A percentile compares a stretch with the other conserved stretches of the same genome.
Evolutionary conservation across 2,329 filamentous ascomycete species (phyloP).

Genomic region (Lasiodiplodia gonubiensis): DNA sequence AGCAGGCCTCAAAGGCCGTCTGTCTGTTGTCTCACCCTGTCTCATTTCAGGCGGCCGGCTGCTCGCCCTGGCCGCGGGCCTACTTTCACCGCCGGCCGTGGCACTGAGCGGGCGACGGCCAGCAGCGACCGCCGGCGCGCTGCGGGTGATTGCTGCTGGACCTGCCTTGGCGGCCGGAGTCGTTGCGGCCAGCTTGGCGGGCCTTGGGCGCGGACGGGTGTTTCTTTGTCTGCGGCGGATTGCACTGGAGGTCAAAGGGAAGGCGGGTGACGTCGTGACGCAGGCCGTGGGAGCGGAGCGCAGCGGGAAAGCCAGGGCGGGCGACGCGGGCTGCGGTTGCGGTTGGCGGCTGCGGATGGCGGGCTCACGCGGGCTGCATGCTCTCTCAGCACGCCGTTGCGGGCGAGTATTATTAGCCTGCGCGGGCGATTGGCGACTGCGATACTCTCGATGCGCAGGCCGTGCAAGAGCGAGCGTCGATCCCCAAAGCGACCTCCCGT

Average conservation of each 20-base stretch:
- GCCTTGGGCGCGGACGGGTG: slow-evolving; percentile 14
- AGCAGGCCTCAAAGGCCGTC: slow-evolving; percentile 22
- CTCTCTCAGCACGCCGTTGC: background rate
- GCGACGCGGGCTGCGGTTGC: background rate
- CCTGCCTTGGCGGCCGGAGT: slow-evolving; percentile 2
- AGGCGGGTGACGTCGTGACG: slow-evolving; percentile 7
- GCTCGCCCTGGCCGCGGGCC: slow-evolving; percentile 10
- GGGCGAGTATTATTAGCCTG: slow-evolving; percentile 15
- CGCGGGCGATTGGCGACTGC: slow-evolving; percentile 7
- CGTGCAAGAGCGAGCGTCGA: slow-evolving; percentile 13
- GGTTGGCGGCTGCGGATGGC: background rate
- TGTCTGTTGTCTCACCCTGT: slow-evolving; percentile 22
- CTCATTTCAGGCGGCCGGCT: slow-evolving; percentile 14
- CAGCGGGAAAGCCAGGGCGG: slow-evolving; percentile 18
- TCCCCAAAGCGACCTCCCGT: slow-evolving; percentile 10
- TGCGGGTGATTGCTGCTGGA: background rate
- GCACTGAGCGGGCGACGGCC: background rate
- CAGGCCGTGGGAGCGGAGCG: slow-evolving; percentile 10
- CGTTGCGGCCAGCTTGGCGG: slow-evolving; percentile 13
- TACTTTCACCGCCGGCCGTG: background rate
- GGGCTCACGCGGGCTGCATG: background rate
- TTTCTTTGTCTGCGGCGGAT: slow-evolving; percentile 10
- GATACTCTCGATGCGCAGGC: slow-evolving; percentile 14
- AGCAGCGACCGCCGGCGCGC: background rate
- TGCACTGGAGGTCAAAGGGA: background rate